A percentile compares a stretch with the other conserved stretches of the same genome.
Conservation (phyloP, 805 yeast species). For the Sugiyamaella marilandica region DNA sequence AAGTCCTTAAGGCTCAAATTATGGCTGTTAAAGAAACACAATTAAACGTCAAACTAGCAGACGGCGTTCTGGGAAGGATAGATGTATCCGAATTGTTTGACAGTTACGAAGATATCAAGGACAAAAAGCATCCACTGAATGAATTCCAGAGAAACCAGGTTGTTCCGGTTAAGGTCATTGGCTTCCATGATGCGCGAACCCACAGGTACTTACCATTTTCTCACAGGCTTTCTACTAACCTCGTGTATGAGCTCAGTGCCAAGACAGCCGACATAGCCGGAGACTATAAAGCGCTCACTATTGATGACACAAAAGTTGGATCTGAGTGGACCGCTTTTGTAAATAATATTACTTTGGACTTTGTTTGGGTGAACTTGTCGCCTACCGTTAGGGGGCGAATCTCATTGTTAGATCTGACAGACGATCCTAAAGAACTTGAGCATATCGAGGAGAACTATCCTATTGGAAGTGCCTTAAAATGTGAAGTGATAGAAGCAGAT, state of each 20-base stretch:
- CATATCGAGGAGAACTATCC: constrained; percentile 58
- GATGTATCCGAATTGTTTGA: constrained; percentile 70
- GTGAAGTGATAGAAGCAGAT: constrained; percentile 52
- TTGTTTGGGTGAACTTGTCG: constrained; percentile 62
- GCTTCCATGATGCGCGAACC: constrained; percentile 66
- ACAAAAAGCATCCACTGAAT: constrained; percentile 51
- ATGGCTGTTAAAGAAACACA: constrained; percentile 66
- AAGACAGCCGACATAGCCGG: constrained; percentile 41
- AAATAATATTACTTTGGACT: constrained; percentile 57
- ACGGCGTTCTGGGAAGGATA: constrained; percentile 71
- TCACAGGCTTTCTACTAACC: constrained; percentile 50
- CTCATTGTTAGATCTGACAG: constrained; percentile 57
- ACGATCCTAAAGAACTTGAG: constrained; percentile 43
- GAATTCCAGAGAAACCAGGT: constrained; percentile 54
- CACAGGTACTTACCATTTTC: constrained; percentile 65
- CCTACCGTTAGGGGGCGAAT: constrained; percentile 66
- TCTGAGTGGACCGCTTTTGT: constrained; percentile 55
- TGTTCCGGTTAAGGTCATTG: constrained; percentile 63
- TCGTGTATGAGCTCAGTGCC: constrained; percentile 61
- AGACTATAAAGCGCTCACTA: constrained; percentile 31
- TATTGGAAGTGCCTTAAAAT: constrained; percentile 63
- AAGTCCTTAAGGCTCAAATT: constrained; percentile 53
- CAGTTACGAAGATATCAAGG: constrained; percentile 47
- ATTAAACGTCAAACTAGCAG: constrained; percentile 70
- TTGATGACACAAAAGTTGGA: constrained; percentile 47